Conservation (phyloP, 2,329 filamentous ascomycete genomes). For the Arachnomyces sp. region DNA sequence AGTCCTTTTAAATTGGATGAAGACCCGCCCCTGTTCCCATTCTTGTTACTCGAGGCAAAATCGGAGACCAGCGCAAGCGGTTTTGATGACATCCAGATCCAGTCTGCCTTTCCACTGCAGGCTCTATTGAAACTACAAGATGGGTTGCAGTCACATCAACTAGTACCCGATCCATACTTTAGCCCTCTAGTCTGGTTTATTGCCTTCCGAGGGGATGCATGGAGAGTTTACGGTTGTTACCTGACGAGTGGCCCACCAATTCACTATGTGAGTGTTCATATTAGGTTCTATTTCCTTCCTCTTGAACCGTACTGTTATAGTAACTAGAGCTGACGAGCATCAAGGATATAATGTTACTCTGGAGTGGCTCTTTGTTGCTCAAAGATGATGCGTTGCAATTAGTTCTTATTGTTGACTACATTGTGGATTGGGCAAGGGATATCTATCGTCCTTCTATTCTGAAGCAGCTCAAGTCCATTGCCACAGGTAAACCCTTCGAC, state of each 20-base stretch:
- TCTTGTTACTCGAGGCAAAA: conserved; percentile 15
- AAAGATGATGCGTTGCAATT: conserved; percentile 20
- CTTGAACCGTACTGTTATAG: neutral
- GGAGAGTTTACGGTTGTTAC: neutral
- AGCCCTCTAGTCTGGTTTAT: neutral
- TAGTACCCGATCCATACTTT: too few species aligned
- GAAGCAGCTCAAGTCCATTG: neutral
- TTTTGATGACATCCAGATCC: conserved; percentile 9
- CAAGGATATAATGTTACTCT: conserved; percentile 16
- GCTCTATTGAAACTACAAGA: conserved; percentile 10
- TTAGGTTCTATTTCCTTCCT: neutral
- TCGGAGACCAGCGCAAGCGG: conserved; percentile 7
- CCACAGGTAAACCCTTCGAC: too few species aligned
- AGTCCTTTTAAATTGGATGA: neutral
- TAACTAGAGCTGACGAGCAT: neutral
- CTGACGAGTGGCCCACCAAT: neutral
- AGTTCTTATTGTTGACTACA: conserved; percentile 23
- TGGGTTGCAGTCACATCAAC: neutral
- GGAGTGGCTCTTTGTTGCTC: conserved; percentile 15
- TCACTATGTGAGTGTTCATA: conserved; percentile 1
- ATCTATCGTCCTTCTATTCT: conserved; percentile 21
- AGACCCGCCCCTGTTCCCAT: conserved; percentile 13
- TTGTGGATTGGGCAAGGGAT: conserved; percentile 26
- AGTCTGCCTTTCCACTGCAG: conserved; percentile 12
- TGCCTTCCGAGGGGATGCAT: neutral